Evolutionary conservation across 441 rosid genomes (phyloP).

Genomic region (Isatis lusitanica): DNA sequence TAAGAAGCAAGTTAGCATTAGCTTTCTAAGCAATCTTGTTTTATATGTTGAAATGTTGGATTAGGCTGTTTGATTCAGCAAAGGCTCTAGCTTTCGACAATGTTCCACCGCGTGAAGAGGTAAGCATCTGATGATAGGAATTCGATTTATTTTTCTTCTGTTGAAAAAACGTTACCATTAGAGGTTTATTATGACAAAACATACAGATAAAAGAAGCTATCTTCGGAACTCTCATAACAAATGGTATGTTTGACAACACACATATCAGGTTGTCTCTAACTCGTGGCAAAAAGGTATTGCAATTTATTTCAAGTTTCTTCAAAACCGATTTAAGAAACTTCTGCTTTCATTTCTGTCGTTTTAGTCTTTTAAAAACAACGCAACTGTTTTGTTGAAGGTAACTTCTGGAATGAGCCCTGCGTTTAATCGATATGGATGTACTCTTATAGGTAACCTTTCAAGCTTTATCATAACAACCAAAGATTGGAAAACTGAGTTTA

Average conservation of each 20-base stretch:
- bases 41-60: constrained; percentile 4
- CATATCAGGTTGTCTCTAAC: constrained; percentile 86
- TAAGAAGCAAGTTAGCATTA: constrained; percentile 2
- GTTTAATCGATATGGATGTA: constrained; percentile 79
- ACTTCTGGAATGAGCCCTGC: constrained; percentile 92
- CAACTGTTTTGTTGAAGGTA: constrained; percentile 46
- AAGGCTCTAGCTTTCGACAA: constrained; percentile 84
- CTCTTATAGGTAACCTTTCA: constrained; percentile 61
- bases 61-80: constrained; percentile 82
- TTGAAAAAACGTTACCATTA: neutral
- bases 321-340: neutral
- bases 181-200: neutral
- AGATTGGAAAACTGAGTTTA: neutral
- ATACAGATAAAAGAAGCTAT: constrained; percentile 77
- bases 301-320: constrained; percentile 7
- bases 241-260: constrained; percentile 85
- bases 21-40: neutral
- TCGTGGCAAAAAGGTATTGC: constrained; percentile 79
- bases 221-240: constrained; percentile 71
- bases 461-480: neutral
- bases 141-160: neutral
- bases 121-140: constrained; percentile 19
- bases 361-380: neutral
- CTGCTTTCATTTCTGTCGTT: neutral
- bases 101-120: constrained; percentile 77